Conservation (phyloP, 2,329 filamentous ascomycete species). For the Fusarium sp. region DNA sequence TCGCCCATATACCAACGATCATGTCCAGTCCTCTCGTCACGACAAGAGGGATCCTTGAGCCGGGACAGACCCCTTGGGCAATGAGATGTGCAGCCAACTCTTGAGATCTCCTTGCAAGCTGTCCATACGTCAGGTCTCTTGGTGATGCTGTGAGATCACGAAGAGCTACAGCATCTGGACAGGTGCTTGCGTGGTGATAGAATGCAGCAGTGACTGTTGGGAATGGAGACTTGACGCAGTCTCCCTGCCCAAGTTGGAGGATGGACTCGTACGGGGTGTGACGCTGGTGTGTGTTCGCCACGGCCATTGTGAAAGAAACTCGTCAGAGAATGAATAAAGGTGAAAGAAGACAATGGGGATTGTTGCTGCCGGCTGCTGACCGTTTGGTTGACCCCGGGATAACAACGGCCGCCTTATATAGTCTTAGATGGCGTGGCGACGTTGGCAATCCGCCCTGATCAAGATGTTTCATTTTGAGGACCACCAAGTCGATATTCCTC, state of each 20-base stretch:
- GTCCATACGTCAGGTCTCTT: conserved; percentile 54
- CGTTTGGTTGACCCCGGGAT: conserved; percentile 36
- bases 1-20: conserved; percentile 64
- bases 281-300: conserved; percentile 5
- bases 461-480: conserved; percentile 28
- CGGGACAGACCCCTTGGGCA: conserved; percentile 51
- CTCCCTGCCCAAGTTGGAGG: conserved; percentile 29
- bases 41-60: conserved; percentile 63
- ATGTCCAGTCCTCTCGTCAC: conserved; percentile 64
- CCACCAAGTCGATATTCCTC: conserved; percentile 17
- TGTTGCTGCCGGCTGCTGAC: conserved; percentile 20
- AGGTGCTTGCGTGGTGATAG: conserved; percentile 49
- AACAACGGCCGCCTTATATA: conserved; percentile 33
- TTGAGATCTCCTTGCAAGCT: conserved; percentile 56
- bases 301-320: conserved; percentile 16
- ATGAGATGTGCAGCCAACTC: conserved; percentile 53
- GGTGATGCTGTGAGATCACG: conserved; percentile 47
- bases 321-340: conserved; percentile 1
- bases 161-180: conserved; percentile 52
- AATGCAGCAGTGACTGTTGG: conserved; percentile 52
- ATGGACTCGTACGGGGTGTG: conserved; percentile 2
- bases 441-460: conserved; percentile 22
- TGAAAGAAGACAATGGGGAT: conserved; percentile 28
- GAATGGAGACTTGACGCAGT: conserved; percentile 46
- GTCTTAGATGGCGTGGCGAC: conserved; percentile 24